These are phyloP conservation scores for Fusarium zealandicum DNA, from an alignment of 2,329 filamentous ascomycete genomes.

Conservation along the genomic window DNA sequence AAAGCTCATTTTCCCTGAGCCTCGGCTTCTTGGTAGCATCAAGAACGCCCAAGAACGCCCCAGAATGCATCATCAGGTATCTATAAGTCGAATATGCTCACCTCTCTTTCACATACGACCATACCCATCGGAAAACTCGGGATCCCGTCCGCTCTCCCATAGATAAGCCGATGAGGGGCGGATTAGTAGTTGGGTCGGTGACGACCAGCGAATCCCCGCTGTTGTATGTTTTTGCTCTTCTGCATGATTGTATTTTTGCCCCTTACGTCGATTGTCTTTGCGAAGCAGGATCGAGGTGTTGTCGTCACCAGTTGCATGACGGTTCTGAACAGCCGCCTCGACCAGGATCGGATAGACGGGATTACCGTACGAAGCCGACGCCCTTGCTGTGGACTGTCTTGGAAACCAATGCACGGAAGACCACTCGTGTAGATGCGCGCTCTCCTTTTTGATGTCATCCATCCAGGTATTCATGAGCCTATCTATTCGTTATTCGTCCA, in stretches of 20 bases:
- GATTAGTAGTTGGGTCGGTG: conserved; percentile 35
- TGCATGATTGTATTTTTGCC: not conserved
- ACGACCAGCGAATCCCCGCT: conserved; percentile 34
- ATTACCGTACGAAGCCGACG: too few relatives aligned
- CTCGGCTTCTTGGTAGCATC: not conserved
- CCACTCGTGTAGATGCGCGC: too few relatives aligned
- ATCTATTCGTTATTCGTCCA: conserved; percentile 20
- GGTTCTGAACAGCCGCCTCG: too few relatives aligned
- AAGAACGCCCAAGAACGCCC: too few relatives aligned
- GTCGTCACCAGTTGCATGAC: too few relatives aligned
- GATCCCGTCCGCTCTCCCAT: conserved; percentile 34
- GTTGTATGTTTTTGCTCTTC: conserved; percentile 30
- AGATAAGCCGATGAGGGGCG: conserved; percentile 30
- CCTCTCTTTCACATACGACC: conserved; percentile 25
- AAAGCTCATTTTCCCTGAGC: not conserved
- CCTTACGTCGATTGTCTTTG: too few relatives aligned
- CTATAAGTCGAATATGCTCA: not conserved
- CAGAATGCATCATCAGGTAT: not conserved
- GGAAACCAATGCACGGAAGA: too few relatives aligned
- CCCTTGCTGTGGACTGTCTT: too few relatives aligned
- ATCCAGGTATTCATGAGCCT: conserved; percentile 18
- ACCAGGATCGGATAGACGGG: too few relatives aligned
- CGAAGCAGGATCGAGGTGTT: too few relatives aligned
- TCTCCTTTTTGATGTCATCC: not conserved
- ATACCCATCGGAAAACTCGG: conserved; percentile 35